Evolutionary conservation across 306 rosid genomes (phyloP).

Genomic region (Crataegus laevigata): DNA sequence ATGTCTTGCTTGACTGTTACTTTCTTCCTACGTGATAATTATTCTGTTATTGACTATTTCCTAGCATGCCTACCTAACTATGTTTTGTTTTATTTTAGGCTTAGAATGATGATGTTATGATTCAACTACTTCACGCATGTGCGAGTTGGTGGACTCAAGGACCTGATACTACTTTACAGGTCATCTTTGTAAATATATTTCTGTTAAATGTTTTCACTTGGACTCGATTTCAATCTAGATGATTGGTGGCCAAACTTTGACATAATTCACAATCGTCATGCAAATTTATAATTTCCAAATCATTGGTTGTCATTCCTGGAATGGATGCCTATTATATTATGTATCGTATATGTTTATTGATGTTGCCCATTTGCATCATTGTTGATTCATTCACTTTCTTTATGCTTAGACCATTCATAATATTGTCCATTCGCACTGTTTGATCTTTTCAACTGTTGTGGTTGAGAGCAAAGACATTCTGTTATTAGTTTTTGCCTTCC

Average conservation of each 20-base stretch:
- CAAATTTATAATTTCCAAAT: background rate
- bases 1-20: background rate
- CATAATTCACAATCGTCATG: background rate
- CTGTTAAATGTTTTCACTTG: background rate
- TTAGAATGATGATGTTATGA: constrained; percentile 49
- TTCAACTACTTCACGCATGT: constrained; percentile 87
- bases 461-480: background rate
- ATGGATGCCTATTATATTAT: background rate
- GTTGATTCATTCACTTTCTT: background rate
- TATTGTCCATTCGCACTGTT: background rate
- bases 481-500: background rate
- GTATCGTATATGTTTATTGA: background rate
- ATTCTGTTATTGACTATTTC: background rate
- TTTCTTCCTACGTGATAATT: background rate
- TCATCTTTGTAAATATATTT: constrained; percentile 28
- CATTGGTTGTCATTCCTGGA: background rate
- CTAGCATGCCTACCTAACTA: background rate
- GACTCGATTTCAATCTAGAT: background rate
- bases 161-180: constrained; percentile 87
- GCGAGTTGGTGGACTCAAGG: constrained; percentile 99
- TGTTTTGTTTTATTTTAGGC: background rate
- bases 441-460: background rate
- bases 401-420: background rate
- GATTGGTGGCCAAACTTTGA: constrained; percentile 1
- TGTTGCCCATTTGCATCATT: background rate